Evolutionary conservation across 2,329 filamentous ascomycete genomes (phyloP).

Genomic region (Beauveria caledonica): DNA sequence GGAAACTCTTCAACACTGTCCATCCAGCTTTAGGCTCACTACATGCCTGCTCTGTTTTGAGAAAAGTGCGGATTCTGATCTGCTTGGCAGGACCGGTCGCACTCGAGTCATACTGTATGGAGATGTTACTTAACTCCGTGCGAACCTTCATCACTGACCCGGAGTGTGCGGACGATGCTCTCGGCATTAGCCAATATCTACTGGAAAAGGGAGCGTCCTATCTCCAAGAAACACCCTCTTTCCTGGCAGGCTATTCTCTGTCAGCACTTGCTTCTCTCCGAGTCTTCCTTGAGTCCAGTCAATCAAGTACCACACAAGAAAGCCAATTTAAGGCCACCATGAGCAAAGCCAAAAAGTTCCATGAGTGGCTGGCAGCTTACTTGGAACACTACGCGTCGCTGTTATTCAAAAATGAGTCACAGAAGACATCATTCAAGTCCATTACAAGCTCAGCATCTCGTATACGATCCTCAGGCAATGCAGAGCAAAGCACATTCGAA

Average conservation of each 20-base stretch:
- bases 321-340: slow-evolving; percentile 72
- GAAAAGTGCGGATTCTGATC: slow-evolving; percentile 76
- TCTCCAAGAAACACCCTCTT: slow-evolving; percentile 59
- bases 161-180: slow-evolving; percentile 82
- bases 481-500: slow-evolving; percentile 62
- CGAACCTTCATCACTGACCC: slow-evolving; percentile 71
- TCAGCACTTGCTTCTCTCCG: slow-evolving; percentile 72
- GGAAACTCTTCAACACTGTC: slow-evolving; percentile 72
- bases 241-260: slow-evolving; percentile 71
- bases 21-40: slow-evolving; percentile 77
- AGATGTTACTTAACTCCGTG: slow-evolving; percentile 81
- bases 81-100: slow-evolving; percentile 67
- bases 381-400: slow-evolving; percentile 54
- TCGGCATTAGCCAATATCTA: slow-evolving; percentile 81
- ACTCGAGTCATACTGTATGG: slow-evolving; percentile 71
- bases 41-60: slow-evolving; percentile 76
- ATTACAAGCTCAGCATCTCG: slow-evolving; percentile 63
- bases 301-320: slow-evolving; percentile 76
- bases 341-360: slow-evolving; percentile 66
- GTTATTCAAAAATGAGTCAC: slow-evolving; percentile 38
- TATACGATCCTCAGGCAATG: slow-evolving; percentile 61
- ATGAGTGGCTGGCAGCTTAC: slow-evolving; percentile 67
- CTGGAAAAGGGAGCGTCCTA: slow-evolving; percentile 59
- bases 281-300: slow-evolving; percentile 64
- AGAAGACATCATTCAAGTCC: slow-evolving; percentile 51